phyloP scores from a whole-genome alignment of 2,329 filamentous ascomycete genomes.

The Hypoxylon sp. region DNA sequence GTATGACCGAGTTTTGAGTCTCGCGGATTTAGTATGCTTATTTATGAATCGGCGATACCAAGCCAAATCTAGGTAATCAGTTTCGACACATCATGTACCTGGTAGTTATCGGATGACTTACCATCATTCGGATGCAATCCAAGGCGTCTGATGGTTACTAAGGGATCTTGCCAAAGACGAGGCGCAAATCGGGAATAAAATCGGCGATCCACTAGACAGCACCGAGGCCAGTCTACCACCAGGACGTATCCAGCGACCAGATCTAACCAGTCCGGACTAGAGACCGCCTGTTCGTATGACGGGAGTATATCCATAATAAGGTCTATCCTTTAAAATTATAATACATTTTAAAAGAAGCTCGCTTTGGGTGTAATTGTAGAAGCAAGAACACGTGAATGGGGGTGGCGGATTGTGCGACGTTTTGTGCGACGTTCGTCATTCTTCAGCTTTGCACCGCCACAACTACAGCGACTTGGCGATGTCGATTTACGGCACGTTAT shows the following conservation, averaged over 20 bases:
- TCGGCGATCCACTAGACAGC: constrained; percentile 65
- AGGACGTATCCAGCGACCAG: constrained; percentile 64
- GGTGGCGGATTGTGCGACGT: constrained; percentile 5
- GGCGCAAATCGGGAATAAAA: constrained; percentile 67
- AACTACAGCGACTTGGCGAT: constrained; percentile 8
- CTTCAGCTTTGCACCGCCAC: constrained; percentile 40
- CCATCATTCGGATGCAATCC: constrained; percentile 63
- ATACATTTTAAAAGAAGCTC: not conserved
- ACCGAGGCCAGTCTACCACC: constrained; percentile 59
- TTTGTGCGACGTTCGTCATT: constrained; percentile 12
- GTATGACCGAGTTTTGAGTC: constrained; percentile 60
- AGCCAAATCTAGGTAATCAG: constrained; percentile 60
- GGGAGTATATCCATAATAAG: constrained; percentile 60
- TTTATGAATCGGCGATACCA: constrained; percentile 67
- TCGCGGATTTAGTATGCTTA: constrained; percentile 55
- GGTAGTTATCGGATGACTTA: constrained; percentile 54
- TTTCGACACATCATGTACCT: not conserved
- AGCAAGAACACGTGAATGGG: not conserved
- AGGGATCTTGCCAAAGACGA: constrained; percentile 67
- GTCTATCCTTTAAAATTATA: not conserved
- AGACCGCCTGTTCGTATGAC: constrained; percentile 68
- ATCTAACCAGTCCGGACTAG: constrained; percentile 64
- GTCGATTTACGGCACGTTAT: not conserved
- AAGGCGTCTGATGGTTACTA: constrained; percentile 58
- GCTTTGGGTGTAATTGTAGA: not conserved